phyloP scores from a whole-genome alignment of 2,329 filamentous ascomycete genomes.

The Pseudogymnoascus sp. region DNA sequence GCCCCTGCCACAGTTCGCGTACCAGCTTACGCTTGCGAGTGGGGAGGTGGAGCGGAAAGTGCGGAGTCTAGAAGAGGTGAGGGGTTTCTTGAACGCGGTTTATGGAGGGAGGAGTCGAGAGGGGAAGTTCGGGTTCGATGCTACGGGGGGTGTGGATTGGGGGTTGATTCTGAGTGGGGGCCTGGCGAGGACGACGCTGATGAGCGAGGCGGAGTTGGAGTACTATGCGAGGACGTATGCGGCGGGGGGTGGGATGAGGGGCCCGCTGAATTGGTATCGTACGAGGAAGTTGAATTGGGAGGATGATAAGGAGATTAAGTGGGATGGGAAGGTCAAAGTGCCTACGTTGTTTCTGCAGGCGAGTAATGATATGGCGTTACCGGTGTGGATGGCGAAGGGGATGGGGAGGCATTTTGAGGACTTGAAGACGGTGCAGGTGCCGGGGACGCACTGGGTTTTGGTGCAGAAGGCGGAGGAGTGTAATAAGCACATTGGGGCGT shows the following conservation, averaged over 20 bases:
- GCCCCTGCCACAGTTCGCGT: constrained; percentile 60
- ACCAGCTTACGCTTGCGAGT: constrained; percentile 73
- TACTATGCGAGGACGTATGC: constrained; percentile 57
- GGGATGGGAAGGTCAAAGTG: constrained; percentile 41
- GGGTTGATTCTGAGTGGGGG: constrained; percentile 42
- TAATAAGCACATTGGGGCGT: constrained; percentile 48
- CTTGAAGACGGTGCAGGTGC: constrained; percentile 57
- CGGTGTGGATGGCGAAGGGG: constrained; percentile 56
- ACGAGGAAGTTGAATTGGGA: constrained; percentile 62
- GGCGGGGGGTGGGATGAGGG: constrained; percentile 50
- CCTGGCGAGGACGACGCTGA: constrained; percentile 47
- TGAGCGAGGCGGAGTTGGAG: constrained; percentile 62
- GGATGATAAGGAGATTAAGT: constrained; percentile 59
- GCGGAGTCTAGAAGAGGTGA: constrained; percentile 51
- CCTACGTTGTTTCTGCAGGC: constrained; percentile 71
- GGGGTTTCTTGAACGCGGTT: constrained; percentile 60
- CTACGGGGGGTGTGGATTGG: constrained; percentile 45
- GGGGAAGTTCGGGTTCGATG: constrained; percentile 49
- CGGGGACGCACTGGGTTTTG: constrained; percentile 74
- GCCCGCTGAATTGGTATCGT: constrained; percentile 85
- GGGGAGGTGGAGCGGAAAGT: constrained; percentile 54
- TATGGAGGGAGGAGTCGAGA: constrained; percentile 57
- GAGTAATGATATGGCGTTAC: constrained; percentile 61
- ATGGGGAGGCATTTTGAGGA: constrained; percentile 60
- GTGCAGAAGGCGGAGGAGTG: constrained; percentile 62